Base-by-base conservation (phyloP, 2,329 filamentous ascomycete species). In the Lachnellula arida region DNA sequence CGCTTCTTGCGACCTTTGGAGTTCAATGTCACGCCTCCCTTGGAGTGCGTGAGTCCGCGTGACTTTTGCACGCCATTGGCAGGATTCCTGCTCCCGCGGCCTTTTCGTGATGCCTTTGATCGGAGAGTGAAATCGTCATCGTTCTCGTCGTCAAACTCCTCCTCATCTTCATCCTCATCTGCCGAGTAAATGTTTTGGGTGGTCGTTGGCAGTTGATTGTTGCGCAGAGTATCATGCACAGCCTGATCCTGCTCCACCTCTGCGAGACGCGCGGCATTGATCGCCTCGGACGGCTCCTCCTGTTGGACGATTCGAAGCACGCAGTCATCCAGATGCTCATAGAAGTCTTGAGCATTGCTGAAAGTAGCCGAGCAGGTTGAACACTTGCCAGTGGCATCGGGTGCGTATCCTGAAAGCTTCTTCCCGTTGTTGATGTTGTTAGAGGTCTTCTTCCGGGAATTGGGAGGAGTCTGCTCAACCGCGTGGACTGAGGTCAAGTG, bases 401-500 rank as follows among this genome's bases (percentile, higher is more conserved):
- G 81, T 19, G 87, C 81, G 68, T 90, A 90, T 53, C 82, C 84
- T 5, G 84, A 82, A 37, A 87, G 77, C 72, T 87, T 89, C 62
- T 76, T 76, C 46, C 65, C 66, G 49, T 59, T 63, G 51, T 64
- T 69, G 55, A 64, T 54, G 46, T 60, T 67, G 7, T 63, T 62
- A 5, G 67, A 67, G 51, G 79, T 79, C 75, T 84, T 85, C 78
- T 90, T 91, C 60, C 91, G 84, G 71, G 89, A 89, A 71, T 96
- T 96, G 0, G 92, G 92, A 6, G 92, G 88, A 0, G 89, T 93
- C 73, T 97, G 94, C 72, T 97, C 94, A 22, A 97, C 93, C 34
- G 89, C 87, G 71, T 99, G 94, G 0, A 96, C 89, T 0, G 91
- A 89, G 12, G 91, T 96, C 51, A 99, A 77, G 72, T 99, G 94